phyloP scores from a whole-genome alignment of 2,329 filamentous ascomycete species.

The Sporothrix globosa region DNA sequence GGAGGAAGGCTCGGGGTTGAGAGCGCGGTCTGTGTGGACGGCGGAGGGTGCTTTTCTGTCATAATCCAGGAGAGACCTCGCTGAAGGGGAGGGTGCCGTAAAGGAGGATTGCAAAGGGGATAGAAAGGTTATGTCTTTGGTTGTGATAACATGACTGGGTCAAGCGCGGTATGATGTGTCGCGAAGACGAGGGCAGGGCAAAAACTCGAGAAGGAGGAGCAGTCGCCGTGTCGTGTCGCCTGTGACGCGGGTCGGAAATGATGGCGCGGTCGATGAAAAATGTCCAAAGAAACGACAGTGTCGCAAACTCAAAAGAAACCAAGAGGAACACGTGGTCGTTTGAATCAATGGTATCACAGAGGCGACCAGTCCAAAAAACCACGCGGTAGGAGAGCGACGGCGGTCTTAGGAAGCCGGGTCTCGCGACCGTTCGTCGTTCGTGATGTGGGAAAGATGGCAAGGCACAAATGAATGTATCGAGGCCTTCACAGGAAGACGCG shows the following conservation, averaged over 20 bases:
- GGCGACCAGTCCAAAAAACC: conserved; percentile 5
- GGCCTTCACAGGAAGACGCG: background rate
- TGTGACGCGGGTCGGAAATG: background rate
- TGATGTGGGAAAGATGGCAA: background rate
- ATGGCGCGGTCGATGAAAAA: background rate
- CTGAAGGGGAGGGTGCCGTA: conserved; percentile 45
- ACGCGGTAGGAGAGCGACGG: background rate
- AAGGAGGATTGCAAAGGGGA: conserved; percentile 31
- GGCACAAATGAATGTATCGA: background rate
- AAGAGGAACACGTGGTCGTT: background rate
- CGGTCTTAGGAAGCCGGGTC: background rate
- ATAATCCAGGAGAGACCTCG: conserved; percentile 60
- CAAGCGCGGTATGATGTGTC: conserved; percentile 41
- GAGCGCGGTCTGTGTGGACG: conserved; percentile 60
- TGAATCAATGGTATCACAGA: conserved; percentile 1
- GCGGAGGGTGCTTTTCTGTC: conserved; percentile 61
- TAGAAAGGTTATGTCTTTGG: conserved; percentile 30
- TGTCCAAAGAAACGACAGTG: background rate
- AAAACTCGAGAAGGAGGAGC: conserved; percentile 33
- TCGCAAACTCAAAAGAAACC: background rate
- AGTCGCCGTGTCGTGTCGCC: conserved; percentile 27
- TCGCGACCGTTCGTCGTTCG: background rate
- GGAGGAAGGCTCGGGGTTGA: conserved; percentile 55
- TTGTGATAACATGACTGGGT: conserved; percentile 62
- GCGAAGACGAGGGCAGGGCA: conserved; percentile 11